phyloP scores from a whole-genome alignment of 768 basidiomycete genomes.

The Lactarius trivialis region DNA sequence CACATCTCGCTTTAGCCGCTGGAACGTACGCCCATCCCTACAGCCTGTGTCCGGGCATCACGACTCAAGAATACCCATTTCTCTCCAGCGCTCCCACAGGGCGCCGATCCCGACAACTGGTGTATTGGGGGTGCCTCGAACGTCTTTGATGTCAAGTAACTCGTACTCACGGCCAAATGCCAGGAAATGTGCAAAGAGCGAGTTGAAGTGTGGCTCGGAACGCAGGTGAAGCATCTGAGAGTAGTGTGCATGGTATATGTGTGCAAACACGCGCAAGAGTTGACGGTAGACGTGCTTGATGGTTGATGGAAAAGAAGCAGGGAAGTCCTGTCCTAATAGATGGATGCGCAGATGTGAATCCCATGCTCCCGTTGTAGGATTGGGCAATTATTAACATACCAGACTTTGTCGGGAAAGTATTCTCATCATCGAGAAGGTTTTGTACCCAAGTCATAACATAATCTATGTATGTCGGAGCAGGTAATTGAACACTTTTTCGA shows the following conservation, averaged over 20 bases:
- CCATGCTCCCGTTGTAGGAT: background rate
- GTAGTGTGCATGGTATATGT: constrained; percentile 95
- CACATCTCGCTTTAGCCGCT: background rate
- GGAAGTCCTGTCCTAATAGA: constrained; percentile 72
- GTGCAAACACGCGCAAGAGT: constrained; percentile 93
- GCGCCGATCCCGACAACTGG: constrained; percentile 61
- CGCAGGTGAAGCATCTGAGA: constrained; percentile 85
- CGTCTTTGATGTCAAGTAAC: constrained; percentile 80
- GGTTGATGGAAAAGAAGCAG: constrained; percentile 81
- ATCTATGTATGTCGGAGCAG: constrained; percentile 95
- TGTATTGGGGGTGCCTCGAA: constrained; percentile 58
- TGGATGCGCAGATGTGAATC: background rate
- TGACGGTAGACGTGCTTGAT: constrained; percentile 94
- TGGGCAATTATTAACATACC: constrained; percentile 41
- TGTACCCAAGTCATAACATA: constrained; percentile 98
- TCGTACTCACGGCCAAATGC: constrained; percentile 95
- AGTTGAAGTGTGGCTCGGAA: constrained; percentile 93
- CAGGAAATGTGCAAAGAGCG: constrained; percentile 95
- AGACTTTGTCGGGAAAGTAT: constrained; percentile 91
- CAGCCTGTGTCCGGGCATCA: constrained; percentile 17
- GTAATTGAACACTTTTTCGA: constrained; percentile 78
- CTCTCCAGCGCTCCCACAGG: constrained; percentile 87
- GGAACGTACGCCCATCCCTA: background rate
- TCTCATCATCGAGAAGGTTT: constrained; percentile 89
- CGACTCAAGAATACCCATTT: constrained; percentile 66